These are phyloP conservation scores for Puccinia polysora DNA, from an alignment of 1,284 basidiomycete species.

Conservation along the genomic window DNA sequence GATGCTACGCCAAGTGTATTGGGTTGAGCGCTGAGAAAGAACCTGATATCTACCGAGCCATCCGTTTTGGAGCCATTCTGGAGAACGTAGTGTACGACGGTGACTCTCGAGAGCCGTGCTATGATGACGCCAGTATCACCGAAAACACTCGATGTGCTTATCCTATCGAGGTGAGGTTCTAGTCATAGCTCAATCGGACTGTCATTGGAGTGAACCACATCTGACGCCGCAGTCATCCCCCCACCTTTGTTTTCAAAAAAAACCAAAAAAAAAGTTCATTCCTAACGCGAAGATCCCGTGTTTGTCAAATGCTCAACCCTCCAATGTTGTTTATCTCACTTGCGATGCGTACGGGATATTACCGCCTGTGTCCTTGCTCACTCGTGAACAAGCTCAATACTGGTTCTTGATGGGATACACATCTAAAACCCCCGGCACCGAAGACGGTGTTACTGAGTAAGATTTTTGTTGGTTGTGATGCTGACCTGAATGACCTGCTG, in stretches of 20 bases:
- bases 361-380: conserved; percentile 87
- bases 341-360: conserved; percentile 98
- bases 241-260: too few species aligned
- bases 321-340: conserved; percentile 60
- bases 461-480: not conserved
- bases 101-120: conserved; percentile 77
- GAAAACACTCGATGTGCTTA: conserved; percentile 99
- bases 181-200: not conserved
- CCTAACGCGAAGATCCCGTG: conserved; percentile 92
- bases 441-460: conserved; percentile 87
- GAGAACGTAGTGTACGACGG: conserved; percentile 99
- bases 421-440: conserved; percentile 85
- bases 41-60: conserved; percentile 94
- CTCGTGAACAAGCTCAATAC: conserved; percentile 91
- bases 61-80: conserved; percentile 90
- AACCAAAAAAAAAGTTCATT: too few species aligned
- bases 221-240: not conserved
- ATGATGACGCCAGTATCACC: conserved; percentile 92
- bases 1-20: conserved; percentile 98
- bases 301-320: conserved; percentile 72
- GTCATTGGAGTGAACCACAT: not conserved
- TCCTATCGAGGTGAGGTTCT: conserved; percentile 66
- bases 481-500: not conserved
- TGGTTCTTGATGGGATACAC: conserved; percentile 54
- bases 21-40: conserved; percentile 93